phyloP scores from a whole-genome alignment of 192 early-diverging fungal genomes.

The Backusella westeae region DNA sequence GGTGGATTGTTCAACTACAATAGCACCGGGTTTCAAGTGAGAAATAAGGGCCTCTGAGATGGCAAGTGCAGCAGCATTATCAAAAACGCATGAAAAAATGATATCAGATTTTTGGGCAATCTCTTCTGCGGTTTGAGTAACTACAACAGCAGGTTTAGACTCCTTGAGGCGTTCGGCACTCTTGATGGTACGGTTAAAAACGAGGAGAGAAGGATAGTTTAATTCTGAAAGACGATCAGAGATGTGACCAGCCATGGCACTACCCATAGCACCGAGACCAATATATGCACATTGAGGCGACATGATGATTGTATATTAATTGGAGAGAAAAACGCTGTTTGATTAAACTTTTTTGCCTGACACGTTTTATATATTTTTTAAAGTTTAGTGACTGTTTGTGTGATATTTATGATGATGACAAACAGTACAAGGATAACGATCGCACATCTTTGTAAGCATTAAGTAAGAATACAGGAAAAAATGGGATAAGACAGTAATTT shows the following conservation, averaged over 20 bases:
- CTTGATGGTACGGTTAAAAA: constrained; percentile 61
- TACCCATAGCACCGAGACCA: constrained; percentile 64
- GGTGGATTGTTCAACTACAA: constrained; percentile 62
- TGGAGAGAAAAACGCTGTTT: not conserved
- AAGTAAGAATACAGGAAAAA: not conserved
- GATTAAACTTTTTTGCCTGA: not conserved
- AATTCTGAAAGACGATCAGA: constrained; percentile 14
- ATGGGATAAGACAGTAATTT: not conserved
- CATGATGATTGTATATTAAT: not conserved
- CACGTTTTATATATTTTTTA: not conserved
- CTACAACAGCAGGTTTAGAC: constrained; percentile 37
- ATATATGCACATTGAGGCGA: constrained; percentile 50
- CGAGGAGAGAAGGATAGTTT: constrained; percentile 39
- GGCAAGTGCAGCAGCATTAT: constrained; percentile 54
- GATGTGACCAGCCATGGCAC: constrained; percentile 46
- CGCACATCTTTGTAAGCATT: not conserved
- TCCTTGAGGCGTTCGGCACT: constrained; percentile 40
- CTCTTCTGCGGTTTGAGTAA: constrained; percentile 31
- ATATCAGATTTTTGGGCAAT: constrained; percentile 46
- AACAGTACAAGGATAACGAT: not conserved
- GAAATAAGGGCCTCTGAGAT: not conserved
- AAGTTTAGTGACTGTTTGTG: constrained; percentile 4
- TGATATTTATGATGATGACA: not conserved
- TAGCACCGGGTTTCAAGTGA: constrained; percentile 26
- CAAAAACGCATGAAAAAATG: constrained; percentile 60